Evolutionary conservation across 2,329 filamentous ascomycete species (phyloP), one percentile per base, ranked within the genome.

Genomic region (Claviceps capensis): DNA sequence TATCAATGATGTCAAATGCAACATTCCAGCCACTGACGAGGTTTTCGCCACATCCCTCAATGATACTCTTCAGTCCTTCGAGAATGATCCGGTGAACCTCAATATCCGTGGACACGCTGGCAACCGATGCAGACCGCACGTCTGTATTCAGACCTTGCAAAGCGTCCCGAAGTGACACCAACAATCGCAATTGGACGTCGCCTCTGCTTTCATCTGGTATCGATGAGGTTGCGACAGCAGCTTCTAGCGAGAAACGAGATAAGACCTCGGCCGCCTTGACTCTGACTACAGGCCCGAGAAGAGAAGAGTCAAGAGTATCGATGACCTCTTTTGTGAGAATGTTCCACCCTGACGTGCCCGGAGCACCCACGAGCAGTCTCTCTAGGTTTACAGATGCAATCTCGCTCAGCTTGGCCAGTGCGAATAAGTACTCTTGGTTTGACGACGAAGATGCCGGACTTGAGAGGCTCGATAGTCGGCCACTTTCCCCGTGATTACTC

Each of bases 31-130:
- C 90, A 57, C 81, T 83, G 14, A 85, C 73, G 5, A 97, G 76
- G 0, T 81, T 82, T 62, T 98, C 90, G 8, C 91, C 93, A 59
- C 85, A 91, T 56, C 89, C 85, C 62, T 97, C 91, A 2, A 98
- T 75, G 19, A 96, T 80, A 52, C 76, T 83, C 64, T 88, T 89
- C 6, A 95, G 71, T 0, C 86, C 84, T 57, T 95, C 88, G 1
- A 95, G 75, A 23, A 87, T 75, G 50, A 86, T 81, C 56, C 83
- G 83, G 63, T 95, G 88, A 16, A 95, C 86, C 52, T 93, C 85
- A 17, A 88, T 71, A 57, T 93, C 85, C 0, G 81, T 81, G 0
- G 80, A 69, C 51, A 81, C 78, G 11, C 73, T 76, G 2, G 78
- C 72, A 0, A 84, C 76, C 2, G 78, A 78, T 1, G 69, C 69